A percentile compares a stretch with the other conserved stretches of the same genome.
Conservation (phyloP, 805 yeast genomes). For the Sporopachydermia lactativora region DNA sequence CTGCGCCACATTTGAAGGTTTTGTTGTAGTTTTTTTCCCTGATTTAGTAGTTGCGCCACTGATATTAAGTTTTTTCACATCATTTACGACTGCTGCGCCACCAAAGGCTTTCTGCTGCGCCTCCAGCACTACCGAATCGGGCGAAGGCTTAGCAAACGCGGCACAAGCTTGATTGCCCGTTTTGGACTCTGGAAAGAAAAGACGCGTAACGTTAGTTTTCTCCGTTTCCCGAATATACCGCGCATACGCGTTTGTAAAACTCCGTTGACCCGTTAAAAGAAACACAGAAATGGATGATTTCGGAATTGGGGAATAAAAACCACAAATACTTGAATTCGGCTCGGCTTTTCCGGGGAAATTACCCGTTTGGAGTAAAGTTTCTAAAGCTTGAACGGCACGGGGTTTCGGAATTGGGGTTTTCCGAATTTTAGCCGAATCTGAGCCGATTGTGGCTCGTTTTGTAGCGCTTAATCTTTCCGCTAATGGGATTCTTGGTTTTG, state of each 20-base stretch:
- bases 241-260: no score
- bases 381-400: no score
- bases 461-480: no score
- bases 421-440: no score
- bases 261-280: no score
- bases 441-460: no score
- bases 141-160: conserved; percentile 60
- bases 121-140: conserved; percentile 56
- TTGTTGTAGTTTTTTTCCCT: conserved; percentile 4
- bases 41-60: conserved; percentile 3
- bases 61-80: conserved; percentile 2
- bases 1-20: conserved; percentile 21
- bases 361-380: no score
- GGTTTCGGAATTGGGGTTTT: no score
- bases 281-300: background rate
- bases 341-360: no score
- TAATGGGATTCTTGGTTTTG: no score
- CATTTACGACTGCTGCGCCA: background rate
- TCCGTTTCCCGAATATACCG: no score
- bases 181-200: background rate
- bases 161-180: conserved; percentile 7
- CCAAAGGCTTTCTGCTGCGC: conserved; percentile 33
- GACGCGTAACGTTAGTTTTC: background rate
- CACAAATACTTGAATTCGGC: no score
- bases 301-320: background rate